Evolutionary conservation across 2,329 filamentous ascomycete species (phyloP).

Genomic region (Zymoseptoria crescenta): DNA sequence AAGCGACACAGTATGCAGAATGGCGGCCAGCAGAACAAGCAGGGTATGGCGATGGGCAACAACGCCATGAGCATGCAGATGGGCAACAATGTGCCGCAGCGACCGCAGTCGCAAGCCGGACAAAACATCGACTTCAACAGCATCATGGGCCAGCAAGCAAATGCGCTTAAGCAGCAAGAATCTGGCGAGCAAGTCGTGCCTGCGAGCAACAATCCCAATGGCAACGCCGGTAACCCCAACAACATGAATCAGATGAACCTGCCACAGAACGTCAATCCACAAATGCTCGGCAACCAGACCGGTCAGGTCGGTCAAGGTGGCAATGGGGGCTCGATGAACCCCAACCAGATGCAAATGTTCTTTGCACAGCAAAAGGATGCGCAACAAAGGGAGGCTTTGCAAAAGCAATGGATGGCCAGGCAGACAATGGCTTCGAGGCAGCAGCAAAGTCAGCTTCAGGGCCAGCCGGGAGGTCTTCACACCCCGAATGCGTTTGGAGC

Average conservation of each 20-base stretch:
- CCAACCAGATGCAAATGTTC: constrained; percentile 34
- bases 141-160: constrained; percentile 53
- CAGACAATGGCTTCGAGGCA: constrained; percentile 40
- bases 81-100: constrained; percentile 25
- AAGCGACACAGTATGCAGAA: constrained; percentile 9
- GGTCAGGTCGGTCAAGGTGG: constrained; percentile 12
- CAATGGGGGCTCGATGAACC: constrained; percentile 14
- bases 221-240: constrained; percentile 24
- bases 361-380: constrained; percentile 29
- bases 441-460: constrained; percentile 37
- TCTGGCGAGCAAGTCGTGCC: constrained; percentile 57
- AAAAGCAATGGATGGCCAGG: constrained; percentile 30
- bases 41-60: constrained; percentile 26
- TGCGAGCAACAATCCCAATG: constrained; percentile 48
- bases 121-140: constrained; percentile 43
- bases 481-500: constrained; percentile 33
- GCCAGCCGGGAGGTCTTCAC: constrained; percentile 41
- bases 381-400: constrained; percentile 37
- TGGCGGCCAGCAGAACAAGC: constrained; percentile 10
- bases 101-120: constrained; percentile 32
- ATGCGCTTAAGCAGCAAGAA: constrained; percentile 54
- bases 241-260: constrained; percentile 20
- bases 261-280: constrained; percentile 26
- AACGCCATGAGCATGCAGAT: constrained; percentile 31
- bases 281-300: constrained; percentile 30